Evolutionary conservation across 2,329 filamentous ascomycete species (phyloP).

Genomic region (Ceratocystiopsis sp.): DNA sequence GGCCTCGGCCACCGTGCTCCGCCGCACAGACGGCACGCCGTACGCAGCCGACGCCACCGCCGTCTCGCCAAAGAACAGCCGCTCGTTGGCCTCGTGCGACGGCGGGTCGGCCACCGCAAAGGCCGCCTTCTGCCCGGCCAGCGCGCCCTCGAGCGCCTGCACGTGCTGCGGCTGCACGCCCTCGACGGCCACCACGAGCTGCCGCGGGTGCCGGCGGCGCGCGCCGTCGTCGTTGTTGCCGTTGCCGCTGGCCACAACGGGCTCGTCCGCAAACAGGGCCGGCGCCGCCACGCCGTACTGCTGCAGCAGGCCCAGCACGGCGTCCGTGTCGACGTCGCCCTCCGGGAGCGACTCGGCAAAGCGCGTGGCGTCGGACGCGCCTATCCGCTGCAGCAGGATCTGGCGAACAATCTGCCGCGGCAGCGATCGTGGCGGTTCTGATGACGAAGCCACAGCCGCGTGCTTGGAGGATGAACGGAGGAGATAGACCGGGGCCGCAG

Average conservation of each 20-base stretch:
- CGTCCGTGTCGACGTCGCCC: slow-evolving; percentile 24
- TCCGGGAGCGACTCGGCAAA: slow-evolving; percentile 25
- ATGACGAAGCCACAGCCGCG: slow-evolving; percentile 2
- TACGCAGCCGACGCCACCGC: slow-evolving; percentile 4
- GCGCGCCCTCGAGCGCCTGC: slow-evolving; percentile 23
- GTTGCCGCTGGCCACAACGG: too few relatives aligned
- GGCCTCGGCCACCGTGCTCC: slow-evolving; percentile 22
- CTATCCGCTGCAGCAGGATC: slow-evolving; percentile 40
- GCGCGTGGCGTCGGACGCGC: slow-evolving; percentile 28
- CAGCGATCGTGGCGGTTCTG: slow-evolving; percentile 18
- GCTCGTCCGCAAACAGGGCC: slow-evolving; percentile 30
- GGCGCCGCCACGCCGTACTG: slow-evolving; percentile 36
- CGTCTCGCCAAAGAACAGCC: slow-evolving; percentile 25
- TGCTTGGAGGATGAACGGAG: slow-evolving; percentile 16
- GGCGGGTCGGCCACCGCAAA: slow-evolving; percentile 33
- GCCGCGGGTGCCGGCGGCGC: slow-evolving; percentile 18
- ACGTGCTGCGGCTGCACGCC: slow-evolving; percentile 32
- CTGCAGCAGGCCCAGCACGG: slow-evolving; percentile 39
- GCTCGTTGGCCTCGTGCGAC: slow-evolving; percentile 23
- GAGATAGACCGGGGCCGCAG: slow-evolving; percentile 35
- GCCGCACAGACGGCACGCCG: neutral
- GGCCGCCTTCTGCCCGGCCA: slow-evolving; percentile 22
- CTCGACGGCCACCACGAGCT: slow-evolving; percentile 44
- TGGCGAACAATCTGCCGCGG: slow-evolving; percentile 38
- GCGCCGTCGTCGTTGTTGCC: slow-evolving; percentile 5